These are phyloP conservation scores for Houttuynia cordata DNA, from an alignment of 164 flowering plant genomes.

Conservation along the genomic window DNA sequence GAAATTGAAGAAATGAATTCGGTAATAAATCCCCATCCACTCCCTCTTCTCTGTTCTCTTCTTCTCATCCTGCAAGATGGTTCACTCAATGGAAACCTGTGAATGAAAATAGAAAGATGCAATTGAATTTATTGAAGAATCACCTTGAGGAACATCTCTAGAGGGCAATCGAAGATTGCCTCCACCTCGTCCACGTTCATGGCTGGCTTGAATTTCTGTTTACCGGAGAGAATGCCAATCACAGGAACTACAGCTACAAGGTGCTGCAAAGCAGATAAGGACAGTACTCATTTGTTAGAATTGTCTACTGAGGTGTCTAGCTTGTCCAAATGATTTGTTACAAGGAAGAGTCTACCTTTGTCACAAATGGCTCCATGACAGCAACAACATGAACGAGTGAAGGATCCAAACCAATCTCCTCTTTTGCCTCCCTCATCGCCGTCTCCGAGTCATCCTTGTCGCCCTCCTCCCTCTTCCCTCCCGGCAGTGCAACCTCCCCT, in stretches of 20 bases:
- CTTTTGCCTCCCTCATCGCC: slow-evolving; percentile 75
- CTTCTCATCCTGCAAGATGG: slow-evolving; percentile 54
- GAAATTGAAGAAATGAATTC: slow-evolving; percentile 69
- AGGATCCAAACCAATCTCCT: slow-evolving; percentile 90
- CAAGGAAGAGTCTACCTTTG: slow-evolving; percentile 41
- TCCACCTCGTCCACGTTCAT: slow-evolving; percentile 76
- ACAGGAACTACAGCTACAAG: slow-evolving; percentile 58
- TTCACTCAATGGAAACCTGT: background rate
- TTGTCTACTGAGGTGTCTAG: too few relatives aligned
- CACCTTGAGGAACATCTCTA: slow-evolving; percentile 96
- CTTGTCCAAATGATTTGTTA: too few relatives aligned
- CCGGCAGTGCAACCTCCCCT: slow-evolving; percentile 82
- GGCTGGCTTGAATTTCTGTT: slow-evolving; percentile 43
- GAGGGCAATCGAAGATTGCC: slow-evolving; percentile 71
- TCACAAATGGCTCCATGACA: slow-evolving; percentile 60
- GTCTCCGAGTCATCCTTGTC: slow-evolving; percentile 64
- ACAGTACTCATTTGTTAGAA: background rate
- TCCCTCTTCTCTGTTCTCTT: slow-evolving; percentile 56
- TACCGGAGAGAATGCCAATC: slow-evolving; percentile 57
- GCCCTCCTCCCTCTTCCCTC: slow-evolving; percentile 82
- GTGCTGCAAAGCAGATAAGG: background rate
- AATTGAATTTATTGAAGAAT: background rate
- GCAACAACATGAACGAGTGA: slow-evolving; percentile 65
- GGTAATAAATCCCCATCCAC: slow-evolving; percentile 60
- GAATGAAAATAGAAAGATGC: background rate